These are phyloP conservation scores for Ustilago hordei DNA, from an alignment of 1,284 basidiomycete genomes.

Conservation along the genomic window DNA sequence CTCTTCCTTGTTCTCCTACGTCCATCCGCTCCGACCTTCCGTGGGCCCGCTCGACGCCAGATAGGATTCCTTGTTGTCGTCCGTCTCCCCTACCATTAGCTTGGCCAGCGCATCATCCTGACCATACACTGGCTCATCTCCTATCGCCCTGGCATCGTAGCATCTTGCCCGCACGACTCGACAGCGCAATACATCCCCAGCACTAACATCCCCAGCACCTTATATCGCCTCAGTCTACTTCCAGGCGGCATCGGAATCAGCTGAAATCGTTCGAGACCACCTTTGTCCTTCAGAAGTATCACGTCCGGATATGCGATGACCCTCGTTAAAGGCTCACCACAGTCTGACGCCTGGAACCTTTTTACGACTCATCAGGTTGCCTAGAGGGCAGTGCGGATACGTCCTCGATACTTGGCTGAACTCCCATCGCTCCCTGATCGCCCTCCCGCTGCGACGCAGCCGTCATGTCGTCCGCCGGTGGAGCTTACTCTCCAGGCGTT, in stretches of 20 bases:
- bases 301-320: neutral
- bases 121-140: neutral
- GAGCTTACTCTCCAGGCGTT: slow-evolving; percentile 44
- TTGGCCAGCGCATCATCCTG: neutral
- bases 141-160: no score
- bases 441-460: neutral
- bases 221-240: neutral
- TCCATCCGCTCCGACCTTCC: neutral
- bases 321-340: neutral
- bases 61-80: neutral
- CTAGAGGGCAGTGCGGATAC: neutral
- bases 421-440: neutral
- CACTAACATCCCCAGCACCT: no score
- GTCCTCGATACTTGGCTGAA: neutral
- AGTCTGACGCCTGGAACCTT: neutral
- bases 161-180: neutral
- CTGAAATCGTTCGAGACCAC: neutral
- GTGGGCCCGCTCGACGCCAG: neutral
- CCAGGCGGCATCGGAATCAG: no score
- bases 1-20: neutral
- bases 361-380: neutral
- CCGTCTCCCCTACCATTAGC: neutral
- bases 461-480: slow-evolving; percentile 28
- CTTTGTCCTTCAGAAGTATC: neutral
- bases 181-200: neutral